These are phyloP conservation scores for Crucibulum laeve DNA, from an alignment of 768 basidiomycete genomes.

Conservation along the genomic window DNA sequence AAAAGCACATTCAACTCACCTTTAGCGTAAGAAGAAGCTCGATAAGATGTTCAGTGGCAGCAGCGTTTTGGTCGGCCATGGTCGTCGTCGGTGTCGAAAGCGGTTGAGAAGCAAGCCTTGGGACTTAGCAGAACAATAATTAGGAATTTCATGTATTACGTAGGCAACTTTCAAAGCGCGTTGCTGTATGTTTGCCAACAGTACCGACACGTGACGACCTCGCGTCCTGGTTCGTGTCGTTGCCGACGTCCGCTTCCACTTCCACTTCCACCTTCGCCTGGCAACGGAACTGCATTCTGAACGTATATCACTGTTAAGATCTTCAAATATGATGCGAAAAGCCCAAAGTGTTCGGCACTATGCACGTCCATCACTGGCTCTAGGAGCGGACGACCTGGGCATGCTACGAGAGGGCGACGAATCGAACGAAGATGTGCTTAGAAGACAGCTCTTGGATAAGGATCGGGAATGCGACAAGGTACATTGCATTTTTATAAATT, in stretches of 20 bases:
- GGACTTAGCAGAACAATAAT: too few relatives aligned
- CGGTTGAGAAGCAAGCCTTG: too few relatives aligned
- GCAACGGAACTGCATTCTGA: too few relatives aligned
- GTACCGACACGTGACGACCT: too few relatives aligned
- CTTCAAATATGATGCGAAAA: constrained; percentile 42
- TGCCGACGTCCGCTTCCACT: too few relatives aligned
- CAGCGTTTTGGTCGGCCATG: constrained; percentile 51
- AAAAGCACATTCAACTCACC: constrained; percentile 23
- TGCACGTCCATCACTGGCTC: constrained; percentile 44
- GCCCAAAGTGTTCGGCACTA: constrained; percentile 61
- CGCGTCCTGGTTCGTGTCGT: too few relatives aligned
- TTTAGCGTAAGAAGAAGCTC: constrained; percentile 77
- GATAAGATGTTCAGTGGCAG: constrained; percentile 65
- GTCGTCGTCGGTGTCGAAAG: too few relatives aligned
- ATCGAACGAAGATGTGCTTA: constrained; percentile 53
- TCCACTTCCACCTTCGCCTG: background rate
- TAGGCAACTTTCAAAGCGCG: too few relatives aligned
- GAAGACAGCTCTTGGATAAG: constrained; percentile 61
- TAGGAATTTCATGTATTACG: too few relatives aligned
- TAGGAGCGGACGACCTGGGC: constrained; percentile 54
- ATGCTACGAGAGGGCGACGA: constrained; percentile 57
- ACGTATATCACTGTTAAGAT: background rate
- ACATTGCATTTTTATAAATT: constrained; percentile 1
- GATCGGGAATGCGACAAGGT: constrained; percentile 73
- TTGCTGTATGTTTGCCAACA: too few relatives aligned